These are phyloP conservation scores for Xylariaceae sp. DNA, from an alignment of 2,329 filamentous ascomycete genomes.

Conservation along the genomic window DNA sequence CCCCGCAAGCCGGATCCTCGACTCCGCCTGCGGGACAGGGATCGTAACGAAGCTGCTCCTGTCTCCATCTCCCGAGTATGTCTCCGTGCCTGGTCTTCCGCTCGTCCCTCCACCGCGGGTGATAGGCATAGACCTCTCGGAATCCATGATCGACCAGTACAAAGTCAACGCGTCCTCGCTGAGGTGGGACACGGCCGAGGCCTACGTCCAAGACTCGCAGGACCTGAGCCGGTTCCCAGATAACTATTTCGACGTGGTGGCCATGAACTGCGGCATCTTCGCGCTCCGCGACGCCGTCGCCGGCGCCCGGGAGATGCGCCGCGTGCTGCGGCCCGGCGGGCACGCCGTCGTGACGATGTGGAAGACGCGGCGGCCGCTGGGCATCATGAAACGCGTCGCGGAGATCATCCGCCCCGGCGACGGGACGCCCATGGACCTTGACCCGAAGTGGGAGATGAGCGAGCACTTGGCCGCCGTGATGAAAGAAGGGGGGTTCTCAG, in stretches of 20 bases:
- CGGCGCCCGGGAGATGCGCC: slow-evolving; percentile 33
- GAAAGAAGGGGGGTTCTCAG: slow-evolving; percentile 28
- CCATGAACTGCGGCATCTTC: slow-evolving; percentile 36
- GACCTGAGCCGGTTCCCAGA: slow-evolving; percentile 31
- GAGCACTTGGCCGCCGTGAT: slow-evolving; percentile 30
- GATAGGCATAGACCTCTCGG: slow-evolving; percentile 30
- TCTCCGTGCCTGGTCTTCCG: slow-evolving; percentile 30
- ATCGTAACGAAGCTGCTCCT: slow-evolving; percentile 34
- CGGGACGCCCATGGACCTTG: slow-evolving; percentile 23
- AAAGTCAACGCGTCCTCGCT: slow-evolving; percentile 23
- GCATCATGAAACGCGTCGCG: slow-evolving; percentile 22
- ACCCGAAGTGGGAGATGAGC: slow-evolving; percentile 32
- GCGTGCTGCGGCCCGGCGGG: slow-evolving; percentile 32
- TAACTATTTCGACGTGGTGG: slow-evolving; percentile 29
- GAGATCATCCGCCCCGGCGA: slow-evolving; percentile 23
- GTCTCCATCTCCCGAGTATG: slow-evolving; percentile 26
- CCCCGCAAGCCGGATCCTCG: slow-evolving; percentile 32
- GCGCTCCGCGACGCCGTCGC: slow-evolving; percentile 25
- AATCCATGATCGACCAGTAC: slow-evolving; percentile 31
- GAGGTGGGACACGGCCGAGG: slow-evolving; percentile 28
- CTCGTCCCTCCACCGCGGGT: slow-evolving; percentile 28
- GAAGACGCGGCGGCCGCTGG: slow-evolving; percentile 27
- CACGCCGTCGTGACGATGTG: slow-evolving; percentile 33
- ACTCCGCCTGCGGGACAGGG: slow-evolving; percentile 35
- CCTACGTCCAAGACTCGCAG: slow-evolving; percentile 29